Conservation (phyloP, 2,329 filamentous ascomycete species). For the Zymoseptoria pseudotritici region DNA sequence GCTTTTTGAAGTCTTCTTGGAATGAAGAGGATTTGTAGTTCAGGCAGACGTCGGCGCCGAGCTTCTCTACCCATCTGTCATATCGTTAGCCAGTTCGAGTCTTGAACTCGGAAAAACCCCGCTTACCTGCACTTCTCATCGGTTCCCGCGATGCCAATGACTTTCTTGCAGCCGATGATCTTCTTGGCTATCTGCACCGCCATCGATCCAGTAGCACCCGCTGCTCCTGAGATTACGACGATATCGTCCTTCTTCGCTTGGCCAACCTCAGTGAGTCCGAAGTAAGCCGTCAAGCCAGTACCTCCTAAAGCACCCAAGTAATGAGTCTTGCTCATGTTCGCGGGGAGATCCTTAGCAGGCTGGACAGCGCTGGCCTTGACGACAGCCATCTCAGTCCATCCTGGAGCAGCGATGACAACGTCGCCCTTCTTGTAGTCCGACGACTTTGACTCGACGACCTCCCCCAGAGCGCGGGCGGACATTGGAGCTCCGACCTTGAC, state of each 20-base stretch:
- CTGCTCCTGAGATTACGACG: slow-evolving; percentile 43
- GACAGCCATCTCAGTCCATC: slow-evolving; percentile 39
- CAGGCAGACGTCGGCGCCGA: slow-evolving; percentile 48
- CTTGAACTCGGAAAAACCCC: background rate
- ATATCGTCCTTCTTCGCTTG: slow-evolving; percentile 35
- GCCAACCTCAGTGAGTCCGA: slow-evolving; percentile 37
- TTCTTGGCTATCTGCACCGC: slow-evolving; percentile 49
- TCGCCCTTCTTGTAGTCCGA: slow-evolving; percentile 30
- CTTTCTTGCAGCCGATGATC: slow-evolving; percentile 34
- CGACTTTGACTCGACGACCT: slow-evolving; percentile 33
- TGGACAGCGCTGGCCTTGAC: slow-evolving; percentile 27
- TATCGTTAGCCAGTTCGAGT: background rate
- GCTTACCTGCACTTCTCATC: slow-evolving; percentile 42
- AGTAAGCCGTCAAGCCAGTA: slow-evolving; percentile 42
- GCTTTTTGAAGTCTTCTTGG: slow-evolving; percentile 39
- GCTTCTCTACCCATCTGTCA: slow-evolving; percentile 37
- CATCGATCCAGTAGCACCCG: slow-evolving; percentile 43
- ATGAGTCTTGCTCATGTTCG: slow-evolving; percentile 36
- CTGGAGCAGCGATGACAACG: slow-evolving; percentile 27
- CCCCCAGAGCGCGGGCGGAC: slow-evolving; percentile 29
- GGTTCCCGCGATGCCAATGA: slow-evolving; percentile 48
- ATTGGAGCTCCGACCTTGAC: slow-evolving; percentile 36
- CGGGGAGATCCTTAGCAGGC: slow-evolving; percentile 18
- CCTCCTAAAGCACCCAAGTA: slow-evolving; percentile 42
- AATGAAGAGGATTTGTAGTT: slow-evolving; percentile 48